Evolutionary conservation across 257 asterid species (phyloP), one percentile per base, ranked within the genome.

Genomic region (Henckelia pumila): DNA sequence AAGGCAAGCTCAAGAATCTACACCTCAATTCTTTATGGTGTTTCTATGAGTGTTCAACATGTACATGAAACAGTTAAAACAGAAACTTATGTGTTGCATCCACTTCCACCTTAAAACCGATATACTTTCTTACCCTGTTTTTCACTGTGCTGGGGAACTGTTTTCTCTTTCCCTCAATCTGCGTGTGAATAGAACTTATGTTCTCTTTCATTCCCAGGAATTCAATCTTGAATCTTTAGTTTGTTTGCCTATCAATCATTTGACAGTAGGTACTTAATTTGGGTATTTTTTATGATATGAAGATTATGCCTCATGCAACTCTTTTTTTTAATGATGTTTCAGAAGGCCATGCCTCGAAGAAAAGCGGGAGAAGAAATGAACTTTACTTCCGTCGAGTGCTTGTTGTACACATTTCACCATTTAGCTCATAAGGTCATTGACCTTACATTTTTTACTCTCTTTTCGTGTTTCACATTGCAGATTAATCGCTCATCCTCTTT

Each of bases 351-450:
- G 94, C 98, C 98, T 77, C 84, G 77, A 71, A 78, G 80, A 73
- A 88, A 84, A 85, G 73, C 88, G 22, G 96, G 95, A 65, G 96
- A 87, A 75, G 96, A 89, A 79, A 85, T 84, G 95, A 89, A 86
- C 84, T 92, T 89, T 74, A 89, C 95, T 47, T 85, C 81, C 68
- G 95, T 85, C 59, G 98, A 92, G 83, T 92, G 98, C 83, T 80
- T 92, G 83, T 71, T 92, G 66, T 89, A 85, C 77, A 77, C 96
- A 50, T 92, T 92, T 79, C 95, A 87, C 84, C 92, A 92, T 81
- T 75, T 92, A 75, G 95, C 98, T 35, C 80, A 84, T 76, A 92
- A 89, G 98, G 98, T 89, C 67, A 69, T 67, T 7, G 21, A 37
- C 73, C 59, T 56, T 62, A 40, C 67, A 66, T 59, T 50, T 59